Conservation (phyloP, 2,329 filamentous ascomycete species). For the Ascochyta clinopodiicola region DNA sequence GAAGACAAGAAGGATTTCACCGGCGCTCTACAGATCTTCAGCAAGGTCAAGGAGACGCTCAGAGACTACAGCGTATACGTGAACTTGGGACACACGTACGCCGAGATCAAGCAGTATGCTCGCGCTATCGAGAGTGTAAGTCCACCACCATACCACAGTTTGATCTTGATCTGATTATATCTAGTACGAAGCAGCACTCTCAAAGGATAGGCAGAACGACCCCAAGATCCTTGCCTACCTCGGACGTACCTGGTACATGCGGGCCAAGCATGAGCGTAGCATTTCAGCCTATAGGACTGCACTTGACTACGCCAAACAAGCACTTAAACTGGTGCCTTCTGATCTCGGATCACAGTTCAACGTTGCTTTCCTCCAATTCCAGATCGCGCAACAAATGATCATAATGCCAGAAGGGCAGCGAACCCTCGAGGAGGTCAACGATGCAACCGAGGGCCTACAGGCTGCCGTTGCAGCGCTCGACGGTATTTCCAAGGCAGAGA, state of each 20-base stretch:
- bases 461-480: conserved; percentile 77
- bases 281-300: conserved; percentile 68
- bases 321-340: conserved; percentile 78
- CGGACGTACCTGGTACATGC: conserved; percentile 84
- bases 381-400: conserved; percentile 83
- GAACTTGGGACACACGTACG: conserved; percentile 92
- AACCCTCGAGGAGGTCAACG: conserved; percentile 79
- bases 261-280: conserved; percentile 73
- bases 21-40: conserved; percentile 82
- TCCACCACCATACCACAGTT: conserved; percentile 10
- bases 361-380: conserved; percentile 95
- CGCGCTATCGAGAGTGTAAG: conserved; percentile 83
- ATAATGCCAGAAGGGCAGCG: conserved; percentile 76
- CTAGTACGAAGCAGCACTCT: conserved; percentile 82
- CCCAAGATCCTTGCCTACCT: conserved; percentile 82
- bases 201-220: conserved; percentile 80
- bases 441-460: conserved; percentile 80
- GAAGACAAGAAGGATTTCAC: conserved; percentile 93
- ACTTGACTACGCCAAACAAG: conserved; percentile 70
- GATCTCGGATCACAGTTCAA: conserved; percentile 96
- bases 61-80: conserved; percentile 88
- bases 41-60: conserved; percentile 87
- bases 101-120: conserved; percentile 86
- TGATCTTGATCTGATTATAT: conserved; percentile 18
- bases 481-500: conserved; percentile 65